Evolutionary conservation across 176 grass and related monocot species (phyloP).

Genomic region (Carex littledalei): DNA sequence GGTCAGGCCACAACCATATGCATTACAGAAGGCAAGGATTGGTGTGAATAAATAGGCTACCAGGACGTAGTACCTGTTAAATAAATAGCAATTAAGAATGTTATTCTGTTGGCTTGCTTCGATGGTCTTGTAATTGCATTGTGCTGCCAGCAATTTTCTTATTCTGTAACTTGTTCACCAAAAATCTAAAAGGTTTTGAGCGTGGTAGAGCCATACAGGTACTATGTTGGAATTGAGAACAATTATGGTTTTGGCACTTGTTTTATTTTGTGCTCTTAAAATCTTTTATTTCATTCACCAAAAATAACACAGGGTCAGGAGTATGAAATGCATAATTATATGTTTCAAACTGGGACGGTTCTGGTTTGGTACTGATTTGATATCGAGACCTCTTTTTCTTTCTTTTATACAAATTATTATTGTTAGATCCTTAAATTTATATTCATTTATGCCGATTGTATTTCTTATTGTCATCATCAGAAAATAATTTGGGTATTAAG

Average conservation of each 20-base stretch:
- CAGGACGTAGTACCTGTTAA: conserved; percentile 48
- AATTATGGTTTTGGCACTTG: neutral
- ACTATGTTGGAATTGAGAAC: neutral
- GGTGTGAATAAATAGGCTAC: conserved; percentile 47
- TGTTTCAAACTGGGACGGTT: neutral
- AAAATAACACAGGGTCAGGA: neutral
- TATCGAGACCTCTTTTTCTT: neutral
- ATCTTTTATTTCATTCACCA: neutral
- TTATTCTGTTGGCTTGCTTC: neutral
- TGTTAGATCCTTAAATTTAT: neutral
- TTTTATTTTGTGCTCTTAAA: neutral
- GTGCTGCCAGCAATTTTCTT: neutral
- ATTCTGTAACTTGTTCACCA: neutral
- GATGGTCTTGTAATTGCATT: neutral
- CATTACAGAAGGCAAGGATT: conserved; percentile 72
- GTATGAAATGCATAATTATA: neutral
- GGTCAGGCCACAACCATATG: conserved; percentile 63
- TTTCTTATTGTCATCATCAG: neutral
- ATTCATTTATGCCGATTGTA: neutral
- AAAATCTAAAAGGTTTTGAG: neutral
- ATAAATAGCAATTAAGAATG: neutral
- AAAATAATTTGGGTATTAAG: neutral
- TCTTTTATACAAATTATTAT: neutral
- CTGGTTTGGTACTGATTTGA: neutral
- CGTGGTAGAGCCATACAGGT: neutral